A percentile compares a stretch with the other conserved stretches of the same genome.
Conservation (phyloP, 257 asterid species). For the Voacanga thouarsii region DNA sequence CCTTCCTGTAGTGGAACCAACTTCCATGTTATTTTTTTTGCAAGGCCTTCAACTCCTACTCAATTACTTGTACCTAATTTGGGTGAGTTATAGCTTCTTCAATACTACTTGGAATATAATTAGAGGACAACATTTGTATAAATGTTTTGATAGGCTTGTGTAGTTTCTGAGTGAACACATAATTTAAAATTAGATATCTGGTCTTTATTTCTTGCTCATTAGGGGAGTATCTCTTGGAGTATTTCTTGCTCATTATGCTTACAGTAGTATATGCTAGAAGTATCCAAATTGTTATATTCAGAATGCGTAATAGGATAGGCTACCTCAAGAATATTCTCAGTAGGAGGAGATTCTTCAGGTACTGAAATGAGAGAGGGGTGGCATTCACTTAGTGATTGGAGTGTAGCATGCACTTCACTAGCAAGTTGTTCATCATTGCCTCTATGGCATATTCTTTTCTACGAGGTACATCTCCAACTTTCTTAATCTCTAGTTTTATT, state of each 20-base stretch:
- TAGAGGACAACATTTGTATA: background rate
- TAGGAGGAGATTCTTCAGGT: background rate
- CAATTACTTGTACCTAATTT: background rate
- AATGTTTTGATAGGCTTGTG: background rate
- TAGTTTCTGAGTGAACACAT: background rate
- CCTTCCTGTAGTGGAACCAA: no score
- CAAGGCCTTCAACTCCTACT: background rate
- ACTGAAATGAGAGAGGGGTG: no score
- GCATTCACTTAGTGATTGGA: no score
- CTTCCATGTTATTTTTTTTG: no score
- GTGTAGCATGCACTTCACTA: no score
- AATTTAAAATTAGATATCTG: background rate
- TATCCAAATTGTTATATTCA: background rate
- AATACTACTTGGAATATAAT: background rate
- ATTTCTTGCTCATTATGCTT: background rate
- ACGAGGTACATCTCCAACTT: no score
- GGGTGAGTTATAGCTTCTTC: background rate
- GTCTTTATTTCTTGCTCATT: background rate
- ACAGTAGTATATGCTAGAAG: background rate
- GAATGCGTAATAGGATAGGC: background rate
- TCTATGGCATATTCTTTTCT: no score
- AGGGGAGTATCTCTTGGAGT: background rate
- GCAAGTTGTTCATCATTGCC: no score
- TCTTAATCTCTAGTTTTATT: background rate
- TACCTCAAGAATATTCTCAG: slow-evolving; percentile 4